Evolutionary conservation across 2,329 filamentous ascomycete species (phyloP).

Genomic region (Pseudogymnoascus sp.): DNA sequence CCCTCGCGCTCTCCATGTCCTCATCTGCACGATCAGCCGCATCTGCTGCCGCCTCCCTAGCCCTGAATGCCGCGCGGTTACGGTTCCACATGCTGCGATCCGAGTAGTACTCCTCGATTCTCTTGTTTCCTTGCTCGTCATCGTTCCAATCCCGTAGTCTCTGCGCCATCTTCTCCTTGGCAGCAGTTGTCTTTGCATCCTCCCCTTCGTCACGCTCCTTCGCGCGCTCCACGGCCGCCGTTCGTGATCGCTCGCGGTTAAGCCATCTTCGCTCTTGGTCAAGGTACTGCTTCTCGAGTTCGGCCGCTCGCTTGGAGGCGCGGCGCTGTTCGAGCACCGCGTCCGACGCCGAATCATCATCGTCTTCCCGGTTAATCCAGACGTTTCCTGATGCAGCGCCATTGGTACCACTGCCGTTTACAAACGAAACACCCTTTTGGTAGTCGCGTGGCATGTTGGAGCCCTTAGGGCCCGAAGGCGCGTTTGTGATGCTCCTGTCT

Average conservation of each 20-base stretch:
- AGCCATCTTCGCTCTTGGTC: conserved; percentile 88
- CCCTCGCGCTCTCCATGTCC: conserved; percentile 63
- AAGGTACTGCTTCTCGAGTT: conserved; percentile 72
- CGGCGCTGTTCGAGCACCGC: conserved; percentile 73
- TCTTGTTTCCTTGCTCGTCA: conserved; percentile 68
- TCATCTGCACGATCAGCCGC: conserved; percentile 77
- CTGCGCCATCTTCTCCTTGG: conserved; percentile 62
- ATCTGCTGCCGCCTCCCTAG: conserved; percentile 69
- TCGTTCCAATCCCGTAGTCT: conserved; percentile 81
- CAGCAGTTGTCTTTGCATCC: conserved; percentile 55
- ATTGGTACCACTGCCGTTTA: conserved; percentile 69
- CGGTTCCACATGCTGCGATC: conserved; percentile 81
- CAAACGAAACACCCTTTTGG: conserved; percentile 72
- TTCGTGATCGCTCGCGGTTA: conserved; percentile 77
- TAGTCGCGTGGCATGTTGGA: conserved; percentile 63
- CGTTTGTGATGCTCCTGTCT: conserved; percentile 61
- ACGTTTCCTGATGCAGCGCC: conserved; percentile 40
- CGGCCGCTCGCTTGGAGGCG: conserved; percentile 62
- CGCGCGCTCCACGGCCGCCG: conserved; percentile 80
- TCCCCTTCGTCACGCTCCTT: conserved; percentile 74
- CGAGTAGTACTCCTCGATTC: conserved; percentile 74
- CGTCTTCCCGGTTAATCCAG: conserved; percentile 63
- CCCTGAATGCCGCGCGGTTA: conserved; percentile 67
- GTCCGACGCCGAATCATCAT: conserved; percentile 83
- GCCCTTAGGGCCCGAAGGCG: conserved; percentile 65